phyloP scores from a whole-genome alignment of 2,329 filamentous ascomycete genomes.

The Diaporthe australafricana region DNA sequence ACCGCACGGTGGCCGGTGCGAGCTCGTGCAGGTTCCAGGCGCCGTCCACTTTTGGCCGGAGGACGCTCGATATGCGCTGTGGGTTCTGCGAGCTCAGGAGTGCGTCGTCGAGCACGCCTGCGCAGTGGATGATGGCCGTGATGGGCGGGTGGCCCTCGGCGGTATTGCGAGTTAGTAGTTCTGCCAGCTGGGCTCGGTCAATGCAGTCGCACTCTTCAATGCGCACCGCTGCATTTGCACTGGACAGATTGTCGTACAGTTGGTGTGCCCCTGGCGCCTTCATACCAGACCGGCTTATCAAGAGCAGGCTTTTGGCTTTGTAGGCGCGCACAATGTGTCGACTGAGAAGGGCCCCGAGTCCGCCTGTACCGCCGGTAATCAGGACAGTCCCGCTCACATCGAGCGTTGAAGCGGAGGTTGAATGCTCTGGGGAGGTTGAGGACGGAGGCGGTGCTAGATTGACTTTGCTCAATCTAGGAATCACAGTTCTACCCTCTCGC shows the following conservation, averaged over 20 bases:
- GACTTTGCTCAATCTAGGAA: neutral
- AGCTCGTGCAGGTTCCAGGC: conserved; percentile 20
- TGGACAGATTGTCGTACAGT: neutral
- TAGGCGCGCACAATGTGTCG: neutral
- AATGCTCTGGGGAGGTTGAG: neutral
- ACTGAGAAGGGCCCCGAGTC: neutral
- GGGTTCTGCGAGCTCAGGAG: neutral
- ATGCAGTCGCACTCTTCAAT: conserved; percentile 4
- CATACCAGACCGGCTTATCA: neutral
- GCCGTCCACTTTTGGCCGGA: conserved; percentile 15
- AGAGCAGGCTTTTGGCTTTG: neutral
- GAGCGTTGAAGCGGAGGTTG: neutral
- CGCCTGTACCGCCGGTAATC: conserved; percentile 9
- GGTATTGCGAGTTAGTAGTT: neutral
- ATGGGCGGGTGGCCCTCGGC: neutral
- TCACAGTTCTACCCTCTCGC: neutral
- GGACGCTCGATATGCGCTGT: neutral
- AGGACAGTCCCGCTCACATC: conserved; percentile 7
- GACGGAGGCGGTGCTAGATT: neutral
- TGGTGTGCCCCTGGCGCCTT: neutral
- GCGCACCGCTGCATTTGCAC: neutral
- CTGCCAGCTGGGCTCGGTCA: neutral
- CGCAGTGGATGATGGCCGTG: neutral
- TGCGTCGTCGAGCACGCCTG: neutral
- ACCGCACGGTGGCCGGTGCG: neutral